Base-by-base conservation (phyloP, 1,284 basidiomycete species). In the Tylopilus sp. region DNA sequence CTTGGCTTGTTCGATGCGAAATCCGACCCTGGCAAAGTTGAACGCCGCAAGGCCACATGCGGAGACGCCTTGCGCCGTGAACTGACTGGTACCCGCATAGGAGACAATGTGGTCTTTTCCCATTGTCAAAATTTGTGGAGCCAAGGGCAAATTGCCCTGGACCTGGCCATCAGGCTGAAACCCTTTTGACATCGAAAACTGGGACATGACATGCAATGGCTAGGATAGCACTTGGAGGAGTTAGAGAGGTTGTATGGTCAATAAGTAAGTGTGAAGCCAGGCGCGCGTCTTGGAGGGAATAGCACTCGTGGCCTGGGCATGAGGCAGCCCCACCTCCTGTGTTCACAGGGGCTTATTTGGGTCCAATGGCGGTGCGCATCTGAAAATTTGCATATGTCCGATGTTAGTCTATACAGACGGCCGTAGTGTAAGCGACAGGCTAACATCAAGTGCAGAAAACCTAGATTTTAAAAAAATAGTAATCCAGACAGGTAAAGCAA, bases 1-100 rank as follows among this genome's bases (percentile, higher is more conserved):
- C 6, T 12, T 48, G 23, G 41, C 29, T 9, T 49, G 39, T 9
- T 64, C 54, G 18, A 65, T 54, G 11, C 55, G 61, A 35, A 67
- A 64, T 12, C 50, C 52, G 21, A 79, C 56, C 43, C 79, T 67
- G 4, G 77, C 78, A 53, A 80, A 82, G 59, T 86, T 85, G 57
- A 85, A 60, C 3, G 78, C 75, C 6, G 81, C 82, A 21, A 86
- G 68, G 16, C 82, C 83, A 55, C 82, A 85, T 6, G 81, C 74
- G 30, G 82, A 78, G 23, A 68, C 63, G 1, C 71, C 72, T 26
- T 55, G 66, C 8, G 54, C 55, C 6, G 51, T 60, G 58, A 81
- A 81, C 51, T 82, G 79, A 41, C 77, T 75, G 9, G 71, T 70
- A 16, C 78, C 76, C 11, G 60, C 56, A 47, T 73, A 71, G 2